These are phyloP conservation scores for Phycomyces blakesleeanus DNA, from an alignment of 192 early-diverging fungal genomes.

Conservation along the genomic window DNA sequence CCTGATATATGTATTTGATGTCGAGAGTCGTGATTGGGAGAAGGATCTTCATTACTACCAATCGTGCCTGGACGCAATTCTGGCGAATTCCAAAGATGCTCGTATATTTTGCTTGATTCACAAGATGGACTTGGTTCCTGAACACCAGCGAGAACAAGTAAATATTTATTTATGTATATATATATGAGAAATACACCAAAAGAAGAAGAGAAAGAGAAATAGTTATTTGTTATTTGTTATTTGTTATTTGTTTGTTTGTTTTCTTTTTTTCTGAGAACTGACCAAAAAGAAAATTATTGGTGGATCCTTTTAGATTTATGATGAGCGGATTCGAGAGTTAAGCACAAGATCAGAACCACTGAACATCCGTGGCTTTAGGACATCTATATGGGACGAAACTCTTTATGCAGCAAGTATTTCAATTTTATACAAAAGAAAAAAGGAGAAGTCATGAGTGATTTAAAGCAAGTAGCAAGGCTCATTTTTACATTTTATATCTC, in stretches of 20 bases:
- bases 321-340: conserved; percentile 62
- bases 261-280: no score
- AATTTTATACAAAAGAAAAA: no score
- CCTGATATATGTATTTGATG: conserved; percentile 98
- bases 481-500: neutral
- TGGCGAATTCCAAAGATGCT: conserved; percentile 79
- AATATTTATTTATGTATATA: no score
- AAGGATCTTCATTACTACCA: conserved; percentile 91
- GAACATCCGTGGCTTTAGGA: conserved; percentile 65
- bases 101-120: conserved; percentile 95
- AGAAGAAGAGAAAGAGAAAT: no score
- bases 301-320: conserved; percentile 51
- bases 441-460: neutral
- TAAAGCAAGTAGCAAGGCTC: no score
- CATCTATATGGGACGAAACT: conserved; percentile 91
- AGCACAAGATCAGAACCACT: conserved; percentile 64
- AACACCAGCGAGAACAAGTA: conserved; percentile 65
- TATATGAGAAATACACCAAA: no score
- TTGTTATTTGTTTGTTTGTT: no score
- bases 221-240: no score
- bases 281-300: no score
- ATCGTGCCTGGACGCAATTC: conserved; percentile 79
- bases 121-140: conserved; percentile 94
- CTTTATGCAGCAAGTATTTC: conserved; percentile 73
- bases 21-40: conserved; percentile 87